Evolutionary conservation across 169 alveolate species (phyloP).

Genomic region (Eimeria praecox): DNA sequence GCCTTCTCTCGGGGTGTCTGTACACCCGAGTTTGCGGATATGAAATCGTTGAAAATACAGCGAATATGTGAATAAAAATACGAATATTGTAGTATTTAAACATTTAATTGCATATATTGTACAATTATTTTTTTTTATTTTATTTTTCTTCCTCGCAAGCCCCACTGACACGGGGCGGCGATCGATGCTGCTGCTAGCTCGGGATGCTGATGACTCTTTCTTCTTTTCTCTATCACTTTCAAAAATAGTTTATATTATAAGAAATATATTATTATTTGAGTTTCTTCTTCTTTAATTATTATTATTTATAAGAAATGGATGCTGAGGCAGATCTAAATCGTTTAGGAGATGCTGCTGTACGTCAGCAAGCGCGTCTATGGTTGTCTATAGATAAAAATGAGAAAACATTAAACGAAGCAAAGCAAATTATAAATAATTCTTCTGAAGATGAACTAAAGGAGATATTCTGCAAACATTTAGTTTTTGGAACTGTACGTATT

Average conservation of each 20-base stretch:
- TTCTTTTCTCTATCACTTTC: neutral
- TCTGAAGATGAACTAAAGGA: constrained; percentile 22
- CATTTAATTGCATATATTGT: neutral
- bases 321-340: neutral
- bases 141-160: neutral
- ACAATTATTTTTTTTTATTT: neutral
- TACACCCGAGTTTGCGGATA: too few relatives aligned
- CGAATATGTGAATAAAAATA: too few relatives aligned
- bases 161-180: neutral
- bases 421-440: neutral
- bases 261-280: neutral
- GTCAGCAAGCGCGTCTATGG: neutral
- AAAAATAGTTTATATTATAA: neutral
- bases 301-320: neutral
- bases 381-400: neutral
- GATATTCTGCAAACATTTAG: neutral
- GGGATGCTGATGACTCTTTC: neutral
- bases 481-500: constrained; percentile 3
- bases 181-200: neutral
- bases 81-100: neutral
- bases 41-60: too few relatives aligned
- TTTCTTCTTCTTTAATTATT: neutral
- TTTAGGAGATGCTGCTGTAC: neutral
- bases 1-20: too few relatives aligned
- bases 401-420: neutral